Percentiles rank a stretch among this genome's conserved stretches.
phyloP scores from a whole-genome alignment of 1,284 basidiomycete genomes.

The Rhizoctonia solani region DNA sequence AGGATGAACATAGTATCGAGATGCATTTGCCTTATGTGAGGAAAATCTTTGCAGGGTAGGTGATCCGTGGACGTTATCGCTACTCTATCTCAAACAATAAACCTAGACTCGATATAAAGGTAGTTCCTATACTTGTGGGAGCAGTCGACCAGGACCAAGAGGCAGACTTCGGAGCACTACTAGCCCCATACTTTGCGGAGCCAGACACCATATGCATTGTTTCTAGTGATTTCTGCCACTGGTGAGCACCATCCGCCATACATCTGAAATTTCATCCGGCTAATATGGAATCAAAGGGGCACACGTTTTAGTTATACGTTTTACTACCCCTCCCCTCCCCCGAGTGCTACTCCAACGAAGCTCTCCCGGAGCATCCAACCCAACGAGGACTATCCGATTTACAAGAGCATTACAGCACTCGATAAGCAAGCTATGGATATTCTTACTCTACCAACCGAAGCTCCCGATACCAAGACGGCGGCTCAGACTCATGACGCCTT shows the following conservation, averaged over 20 bases:
- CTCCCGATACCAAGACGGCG: conserved; percentile 51
- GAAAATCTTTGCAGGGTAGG: conserved; percentile 81
- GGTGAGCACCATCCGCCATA: conserved; percentile 57
- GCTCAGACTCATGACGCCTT: conserved; percentile 65
- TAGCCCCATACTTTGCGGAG: conserved; percentile 79
- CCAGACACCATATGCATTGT: conserved; percentile 86
- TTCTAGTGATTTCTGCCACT: conserved; percentile 98
- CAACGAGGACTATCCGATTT: conserved; percentile 54
- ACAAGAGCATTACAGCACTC: conserved; percentile 71
- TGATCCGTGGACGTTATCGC: conserved; percentile 12
- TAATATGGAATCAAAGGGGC: conserved; percentile 63
- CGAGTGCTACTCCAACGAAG: conserved; percentile 43
- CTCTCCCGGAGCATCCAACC: conserved; percentile 38
- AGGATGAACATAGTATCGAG: conserved; percentile 96
- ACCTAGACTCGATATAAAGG: conserved; percentile 67
- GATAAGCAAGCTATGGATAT: conserved; percentile 81
- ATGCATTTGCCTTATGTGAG: conserved; percentile 96
- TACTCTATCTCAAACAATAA: background rate
- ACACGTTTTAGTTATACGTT: conserved; percentile 87
- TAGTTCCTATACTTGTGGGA: conserved; percentile 94
- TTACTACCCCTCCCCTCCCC: conserved; percentile 76
- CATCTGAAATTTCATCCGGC: conserved; percentile 20
- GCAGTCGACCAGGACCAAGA: conserved; percentile 69
- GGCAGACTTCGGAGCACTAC: conserved; percentile 63
- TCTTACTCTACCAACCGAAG: conserved; percentile 58